Evolutionary conservation across 2,329 filamentous ascomycete species (phyloP).

Genomic region (Fusarium buxicola): DNA sequence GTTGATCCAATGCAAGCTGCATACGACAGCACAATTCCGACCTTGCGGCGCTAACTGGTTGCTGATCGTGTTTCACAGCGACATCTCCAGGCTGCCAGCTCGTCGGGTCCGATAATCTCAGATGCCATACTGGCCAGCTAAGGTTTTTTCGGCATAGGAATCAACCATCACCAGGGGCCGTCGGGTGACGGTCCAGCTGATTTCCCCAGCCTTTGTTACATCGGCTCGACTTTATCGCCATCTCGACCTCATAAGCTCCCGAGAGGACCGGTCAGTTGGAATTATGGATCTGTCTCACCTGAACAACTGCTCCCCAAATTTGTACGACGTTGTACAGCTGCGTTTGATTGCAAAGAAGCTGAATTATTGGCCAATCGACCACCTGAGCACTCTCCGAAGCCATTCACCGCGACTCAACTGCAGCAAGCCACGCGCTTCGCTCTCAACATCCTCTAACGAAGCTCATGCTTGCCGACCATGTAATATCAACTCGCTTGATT

Average conservation of each 20-base stretch:
- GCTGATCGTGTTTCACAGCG: background rate
- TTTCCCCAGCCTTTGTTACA: background rate
- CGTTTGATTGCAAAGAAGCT: background rate
- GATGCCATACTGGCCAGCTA: background rate
- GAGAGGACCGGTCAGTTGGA: background rate
- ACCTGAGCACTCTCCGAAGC: background rate
- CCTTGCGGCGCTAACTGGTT: background rate
- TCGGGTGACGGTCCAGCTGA: slow-evolving; percentile 10
- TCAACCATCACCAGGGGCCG: slow-evolving; percentile 27
- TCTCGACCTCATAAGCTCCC: background rate
- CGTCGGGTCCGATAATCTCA: background rate
- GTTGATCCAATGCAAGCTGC: background rate
- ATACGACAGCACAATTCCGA: background rate
- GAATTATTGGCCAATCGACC: slow-evolving; percentile 1
- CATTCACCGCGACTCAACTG: background rate
- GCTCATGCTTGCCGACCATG: too few species aligned
- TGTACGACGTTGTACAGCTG: background rate
- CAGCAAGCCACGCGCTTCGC: background rate
- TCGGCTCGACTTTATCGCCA: background rate
- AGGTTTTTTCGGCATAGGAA: slow-evolving; percentile 1
- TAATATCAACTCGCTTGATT: too few species aligned
- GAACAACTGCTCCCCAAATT: background rate
- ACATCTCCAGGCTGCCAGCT: background rate
- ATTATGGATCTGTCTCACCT: slow-evolving; percentile 1
- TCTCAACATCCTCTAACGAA: background rate